Conservation (phyloP, 805 yeast genomes). For the Saccharomyces paradoxus region DNA sequence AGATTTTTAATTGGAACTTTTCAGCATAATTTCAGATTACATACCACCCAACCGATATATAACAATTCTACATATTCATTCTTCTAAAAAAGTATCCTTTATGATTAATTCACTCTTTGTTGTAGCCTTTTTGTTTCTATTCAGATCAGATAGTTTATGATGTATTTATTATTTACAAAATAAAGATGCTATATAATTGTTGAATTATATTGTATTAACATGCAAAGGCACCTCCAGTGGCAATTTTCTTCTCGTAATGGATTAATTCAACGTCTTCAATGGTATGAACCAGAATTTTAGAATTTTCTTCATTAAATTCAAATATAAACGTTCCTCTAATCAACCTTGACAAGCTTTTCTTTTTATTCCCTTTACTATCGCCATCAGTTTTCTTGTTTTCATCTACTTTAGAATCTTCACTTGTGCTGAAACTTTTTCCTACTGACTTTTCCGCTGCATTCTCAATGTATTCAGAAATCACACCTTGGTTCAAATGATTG, state of each 20-base stretch:
- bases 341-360: constrained; percentile 3
- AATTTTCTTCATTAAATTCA: constrained; percentile 51
- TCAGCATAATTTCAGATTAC: neutral
- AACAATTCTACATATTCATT: neutral
- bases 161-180: neutral
- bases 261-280: constrained; percentile 57
- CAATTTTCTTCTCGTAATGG: constrained; percentile 33
- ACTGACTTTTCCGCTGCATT: constrained; percentile 1
- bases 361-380: constrained; percentile 4
- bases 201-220: constrained; percentile 6
- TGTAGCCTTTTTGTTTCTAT: neutral
- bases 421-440: neutral
- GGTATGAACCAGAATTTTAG: constrained; percentile 51
- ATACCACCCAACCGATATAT: neutral
- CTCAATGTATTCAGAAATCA: neutral
- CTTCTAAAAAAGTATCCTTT: neutral
- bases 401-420: neutral
- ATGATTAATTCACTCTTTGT: neutral
- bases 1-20: neutral
- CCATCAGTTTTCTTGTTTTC: constrained; percentile 1
- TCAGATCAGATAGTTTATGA: neutral
- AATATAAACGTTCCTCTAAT: constrained; percentile 52
- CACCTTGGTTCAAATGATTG: constrained; percentile 5
- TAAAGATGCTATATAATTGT: neutral
- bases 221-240: constrained; percentile 17